Conservation (phyloP, 495 filamentous ascomycete genomes). For the Neurospora tetrasperma region DNA sequence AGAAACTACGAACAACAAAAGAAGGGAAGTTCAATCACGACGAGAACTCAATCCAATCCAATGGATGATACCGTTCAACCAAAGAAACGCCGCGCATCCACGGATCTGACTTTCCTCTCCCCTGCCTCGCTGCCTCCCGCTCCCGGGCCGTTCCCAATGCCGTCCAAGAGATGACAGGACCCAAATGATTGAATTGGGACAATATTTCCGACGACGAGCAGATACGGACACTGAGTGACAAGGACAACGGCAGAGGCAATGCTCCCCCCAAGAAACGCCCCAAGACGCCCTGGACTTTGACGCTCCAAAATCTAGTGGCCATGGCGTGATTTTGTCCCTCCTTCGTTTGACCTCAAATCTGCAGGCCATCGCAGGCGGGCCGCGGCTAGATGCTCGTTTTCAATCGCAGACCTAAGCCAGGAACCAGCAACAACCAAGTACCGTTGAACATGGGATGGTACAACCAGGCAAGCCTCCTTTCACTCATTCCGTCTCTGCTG, state of each 20-base stretch:
- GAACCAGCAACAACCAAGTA: slow-evolving; percentile 3
- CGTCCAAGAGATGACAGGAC: not conserved
- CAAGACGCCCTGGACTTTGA: not conserved
- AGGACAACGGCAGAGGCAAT: not conserved
- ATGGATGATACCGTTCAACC: not conserved
- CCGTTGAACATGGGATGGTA: not conserved
- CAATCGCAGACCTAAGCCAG: not conserved
- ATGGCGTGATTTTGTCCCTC: slow-evolving; percentile 7
- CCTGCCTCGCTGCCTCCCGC: not conserved
- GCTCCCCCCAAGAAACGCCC: not conserved
- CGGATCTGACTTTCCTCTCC: not conserved
- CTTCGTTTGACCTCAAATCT: slow-evolving; percentile 22
- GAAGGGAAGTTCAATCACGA: no score
- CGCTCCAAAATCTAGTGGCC: not conserved
- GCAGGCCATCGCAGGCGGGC: slow-evolving; percentile 16
- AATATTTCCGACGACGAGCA: not conserved
- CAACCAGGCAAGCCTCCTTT: not conserved
- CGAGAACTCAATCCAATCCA: no score
- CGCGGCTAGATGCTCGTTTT: slow-evolving; percentile 4
- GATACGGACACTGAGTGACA: not conserved
- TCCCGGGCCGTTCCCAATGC: not conserved
- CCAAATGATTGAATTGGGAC: not conserved
- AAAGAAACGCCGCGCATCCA: not conserved
- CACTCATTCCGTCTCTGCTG: not conserved
- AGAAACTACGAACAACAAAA: not conserved